A percentile compares a stretch with the other conserved stretches of the same genome.
These are phyloP conservation scores for Acacia melanoxylon DNA, from an alignment of 306 rosid species.

Conservation along the genomic window DNA sequence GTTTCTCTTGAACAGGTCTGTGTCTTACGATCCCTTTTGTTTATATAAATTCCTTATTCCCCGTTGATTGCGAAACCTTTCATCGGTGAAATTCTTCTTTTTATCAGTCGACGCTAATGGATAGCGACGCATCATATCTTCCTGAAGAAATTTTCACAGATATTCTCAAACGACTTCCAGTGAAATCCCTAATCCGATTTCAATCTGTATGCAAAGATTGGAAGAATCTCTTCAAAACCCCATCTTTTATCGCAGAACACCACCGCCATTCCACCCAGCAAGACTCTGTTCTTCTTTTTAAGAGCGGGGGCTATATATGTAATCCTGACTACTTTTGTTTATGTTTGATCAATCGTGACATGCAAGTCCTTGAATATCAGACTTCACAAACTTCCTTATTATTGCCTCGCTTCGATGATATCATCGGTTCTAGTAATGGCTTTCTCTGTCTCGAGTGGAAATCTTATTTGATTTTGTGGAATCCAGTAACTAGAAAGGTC, in stretches of 20 bases:
- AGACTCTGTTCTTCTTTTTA: not conserved
- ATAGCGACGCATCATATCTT: not conserved
- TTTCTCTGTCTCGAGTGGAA: not conserved
- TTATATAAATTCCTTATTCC: not conserved
- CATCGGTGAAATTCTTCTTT: no score
- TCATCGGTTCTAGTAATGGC: no score
- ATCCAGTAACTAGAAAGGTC: not conserved
- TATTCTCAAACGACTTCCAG: not conserved
- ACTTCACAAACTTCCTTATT: no score
- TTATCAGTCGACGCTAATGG: not conserved
- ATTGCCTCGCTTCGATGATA: no score
- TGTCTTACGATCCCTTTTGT: no score
- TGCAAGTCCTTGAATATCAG: no score
- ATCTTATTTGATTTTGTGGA: not conserved
- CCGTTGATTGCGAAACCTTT: no score
- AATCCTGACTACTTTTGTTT: not conserved
- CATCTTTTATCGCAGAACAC: not conserved
- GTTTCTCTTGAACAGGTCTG: no score
- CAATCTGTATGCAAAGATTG: not conserved
- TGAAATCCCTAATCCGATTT: not conserved
- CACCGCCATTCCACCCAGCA: not conserved
- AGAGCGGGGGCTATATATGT: accelerated
- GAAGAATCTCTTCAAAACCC: not conserved
- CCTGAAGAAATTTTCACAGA: not conserved
- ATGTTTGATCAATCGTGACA: no score